Percentiles rank a stretch among this genome's conserved stretches.
These are phyloP conservation scores for Xylaria castorea DNA, from an alignment of 495 filamentous ascomycete genomes.

Conservation along the genomic window DNA sequence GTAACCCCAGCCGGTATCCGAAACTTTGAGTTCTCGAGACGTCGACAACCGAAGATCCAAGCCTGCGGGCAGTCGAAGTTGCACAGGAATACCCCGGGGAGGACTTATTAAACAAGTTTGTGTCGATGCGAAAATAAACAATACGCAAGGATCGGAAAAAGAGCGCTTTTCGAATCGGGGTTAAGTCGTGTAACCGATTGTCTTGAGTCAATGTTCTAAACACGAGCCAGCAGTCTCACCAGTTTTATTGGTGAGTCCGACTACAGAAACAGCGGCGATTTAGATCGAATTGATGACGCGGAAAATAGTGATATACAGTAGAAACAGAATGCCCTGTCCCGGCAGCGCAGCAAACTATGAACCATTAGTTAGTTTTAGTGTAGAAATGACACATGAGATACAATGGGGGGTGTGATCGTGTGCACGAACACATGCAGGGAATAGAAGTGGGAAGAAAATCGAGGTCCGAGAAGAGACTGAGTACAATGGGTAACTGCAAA, in stretches of 20 bases:
- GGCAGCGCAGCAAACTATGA: conserved; percentile 23
- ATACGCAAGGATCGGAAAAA: conserved; percentile 23
- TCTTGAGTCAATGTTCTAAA: conserved; percentile 10
- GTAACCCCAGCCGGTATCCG: conserved; percentile 26
- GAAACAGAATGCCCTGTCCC: conserved; percentile 15
- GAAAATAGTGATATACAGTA: conserved; percentile 1
- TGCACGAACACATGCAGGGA: conserved; percentile 19
- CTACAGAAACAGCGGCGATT: conserved; percentile 9
- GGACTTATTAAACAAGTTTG: neutral
- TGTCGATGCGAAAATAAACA: conserved; percentile 8
- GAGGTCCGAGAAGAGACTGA: conserved; percentile 2
- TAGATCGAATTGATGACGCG: neutral
- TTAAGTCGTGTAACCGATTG: conserved; percentile 19
- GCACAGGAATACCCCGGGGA: neutral
- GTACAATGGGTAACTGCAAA: neutral
- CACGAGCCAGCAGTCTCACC: neutral
- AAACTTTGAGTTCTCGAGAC: conserved; percentile 33
- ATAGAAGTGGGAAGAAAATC: neutral
- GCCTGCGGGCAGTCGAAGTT: neutral
- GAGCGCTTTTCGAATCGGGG: neutral
- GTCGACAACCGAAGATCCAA: conserved; percentile 31
- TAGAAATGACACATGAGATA: neutral
- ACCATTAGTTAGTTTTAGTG: conserved; percentile 19
- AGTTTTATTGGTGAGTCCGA: neutral
- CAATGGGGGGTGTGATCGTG: neutral